These are phyloP conservation scores for Vanrija sp. DNA, from an alignment of 1,284 basidiomycete species.

Conservation along the genomic window DNA sequence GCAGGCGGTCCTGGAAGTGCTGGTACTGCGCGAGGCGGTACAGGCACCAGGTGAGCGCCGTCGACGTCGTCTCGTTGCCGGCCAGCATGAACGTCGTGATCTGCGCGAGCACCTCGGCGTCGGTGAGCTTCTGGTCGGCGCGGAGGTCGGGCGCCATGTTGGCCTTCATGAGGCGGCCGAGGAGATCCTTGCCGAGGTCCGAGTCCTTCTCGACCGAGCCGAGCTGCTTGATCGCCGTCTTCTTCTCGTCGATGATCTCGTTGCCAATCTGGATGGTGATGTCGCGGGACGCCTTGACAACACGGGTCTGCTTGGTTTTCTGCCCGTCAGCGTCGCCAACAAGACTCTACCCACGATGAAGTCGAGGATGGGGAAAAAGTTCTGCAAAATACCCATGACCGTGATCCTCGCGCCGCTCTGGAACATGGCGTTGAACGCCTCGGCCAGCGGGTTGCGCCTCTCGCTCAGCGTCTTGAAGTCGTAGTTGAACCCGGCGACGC, in stretches of 20 bases:
- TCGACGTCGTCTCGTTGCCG: constrained; percentile 74
- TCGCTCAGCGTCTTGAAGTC: constrained; percentile 46
- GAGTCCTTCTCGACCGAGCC: constrained; percentile 45
- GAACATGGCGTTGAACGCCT: constrained; percentile 28
- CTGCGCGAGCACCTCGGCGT: constrained; percentile 66
- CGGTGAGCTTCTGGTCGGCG: constrained; percentile 58
- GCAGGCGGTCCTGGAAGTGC: constrained; percentile 57
- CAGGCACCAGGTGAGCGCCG: constrained; percentile 67
- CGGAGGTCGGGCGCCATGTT: constrained; percentile 58
- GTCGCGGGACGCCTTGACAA: not conserved
- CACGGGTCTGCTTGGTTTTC: constrained; percentile 10
- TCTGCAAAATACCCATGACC: constrained; percentile 58
- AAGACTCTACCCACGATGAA: constrained; percentile 25
- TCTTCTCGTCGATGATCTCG: constrained; percentile 48
- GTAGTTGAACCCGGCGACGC: constrained; percentile 63
- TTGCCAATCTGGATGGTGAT: constrained; percentile 15
- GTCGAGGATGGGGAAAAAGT: constrained; percentile 59
- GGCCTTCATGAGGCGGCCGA: constrained; percentile 51
- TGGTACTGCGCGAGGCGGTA: constrained; percentile 61
- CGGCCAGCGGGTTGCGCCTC: constrained; percentile 29
- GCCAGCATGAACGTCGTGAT: constrained; percentile 63
- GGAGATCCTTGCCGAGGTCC: not conserved
- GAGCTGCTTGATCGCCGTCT: constrained; percentile 56
- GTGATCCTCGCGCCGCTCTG: constrained; percentile 44
- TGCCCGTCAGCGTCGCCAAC: constrained; percentile 7